These are phyloP conservation scores for Clonostachys chloroleuca DNA, from an alignment of 2,329 filamentous ascomycete species.

Conservation along the genomic window DNA sequence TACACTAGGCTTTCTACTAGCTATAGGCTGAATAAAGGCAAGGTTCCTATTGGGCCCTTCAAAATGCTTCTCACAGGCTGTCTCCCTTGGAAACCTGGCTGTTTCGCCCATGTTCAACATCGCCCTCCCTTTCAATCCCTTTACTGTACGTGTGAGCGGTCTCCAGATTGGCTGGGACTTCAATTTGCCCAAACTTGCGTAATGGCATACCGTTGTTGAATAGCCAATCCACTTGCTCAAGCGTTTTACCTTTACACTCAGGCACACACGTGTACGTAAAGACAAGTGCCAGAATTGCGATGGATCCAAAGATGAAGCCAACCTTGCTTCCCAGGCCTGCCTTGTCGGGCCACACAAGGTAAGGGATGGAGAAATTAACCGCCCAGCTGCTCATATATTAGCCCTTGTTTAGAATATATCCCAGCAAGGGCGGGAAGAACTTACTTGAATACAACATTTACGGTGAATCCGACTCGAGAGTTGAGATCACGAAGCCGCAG, in stretches of 20 bases:
- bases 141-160: too few species aligned
- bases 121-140: too few species aligned
- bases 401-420: too few species aligned
- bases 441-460: conserved; percentile 20
- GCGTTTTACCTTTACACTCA: conserved; percentile 10
- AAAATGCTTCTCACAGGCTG: too few species aligned
- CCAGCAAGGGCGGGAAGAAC: not conserved
- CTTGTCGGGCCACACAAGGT: conserved; percentile 24
- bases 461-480: conserved; percentile 14
- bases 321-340: conserved; percentile 24
- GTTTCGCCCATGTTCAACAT: too few species aligned
- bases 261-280: conserved; percentile 11
- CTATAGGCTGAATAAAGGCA: too few species aligned
- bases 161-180: too few species aligned
- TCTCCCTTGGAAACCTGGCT: too few species aligned
- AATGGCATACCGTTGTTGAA: conserved; percentile 6
- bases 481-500: conserved; percentile 20
- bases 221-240: conserved; percentile 15
- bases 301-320: conserved; percentile 10
- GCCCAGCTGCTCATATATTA: conserved; percentile 6
- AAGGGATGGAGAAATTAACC: conserved; percentile 27
- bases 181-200: not conserved
- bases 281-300: conserved; percentile 5
- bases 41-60: too few species aligned
- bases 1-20: too few species aligned